These are phyloP conservation scores for Psilocybe cyanescens DNA, from an alignment of 768 basidiomycete genomes.

Conservation along the genomic window DNA sequence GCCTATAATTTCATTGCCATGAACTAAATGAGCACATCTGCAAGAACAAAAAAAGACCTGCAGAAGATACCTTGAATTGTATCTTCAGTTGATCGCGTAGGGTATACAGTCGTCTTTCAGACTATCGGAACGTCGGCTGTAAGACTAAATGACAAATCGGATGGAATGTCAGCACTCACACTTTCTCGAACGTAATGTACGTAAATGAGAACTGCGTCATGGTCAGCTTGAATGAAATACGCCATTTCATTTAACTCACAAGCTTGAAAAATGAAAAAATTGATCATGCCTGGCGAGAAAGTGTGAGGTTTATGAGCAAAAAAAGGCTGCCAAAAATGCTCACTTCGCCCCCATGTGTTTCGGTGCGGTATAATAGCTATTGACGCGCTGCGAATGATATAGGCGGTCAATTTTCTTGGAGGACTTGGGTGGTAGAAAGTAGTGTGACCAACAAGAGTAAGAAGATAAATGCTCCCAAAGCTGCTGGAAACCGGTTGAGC, in stretches of 20 bases:
- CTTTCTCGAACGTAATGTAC: constrained; percentile 70
- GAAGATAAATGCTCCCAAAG: constrained; percentile 58
- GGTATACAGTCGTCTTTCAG: constrained; percentile 69
- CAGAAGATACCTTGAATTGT: constrained; percentile 54
- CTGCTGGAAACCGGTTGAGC: constrained; percentile 67
- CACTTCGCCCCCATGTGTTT: constrained; percentile 38
- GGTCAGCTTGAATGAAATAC: constrained; percentile 15
- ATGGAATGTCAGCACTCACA: constrained; percentile 33
- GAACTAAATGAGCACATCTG: not conserved
- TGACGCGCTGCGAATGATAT: constrained; percentile 32
- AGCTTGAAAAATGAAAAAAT: constrained; percentile 77
- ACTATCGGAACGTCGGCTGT: constrained; percentile 37
- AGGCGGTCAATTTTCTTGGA: not conserved
- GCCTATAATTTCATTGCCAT: constrained; percentile 36
- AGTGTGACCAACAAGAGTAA: constrained; percentile 48
- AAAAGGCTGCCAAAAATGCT: constrained; percentile 9
- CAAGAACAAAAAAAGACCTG: not conserved
- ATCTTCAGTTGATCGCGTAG: constrained; percentile 78
- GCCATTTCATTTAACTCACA: constrained; percentile 39
- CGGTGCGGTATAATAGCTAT: constrained; percentile 41
- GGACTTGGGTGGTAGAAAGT: not conserved
- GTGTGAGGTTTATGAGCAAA: not conserved
- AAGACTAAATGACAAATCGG: not conserved
- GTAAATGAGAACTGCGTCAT: constrained; percentile 68
- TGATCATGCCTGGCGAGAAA: constrained; percentile 54